Percentiles rank a stretch among this genome's conserved stretches.
phyloP scores from a whole-genome alignment of 129 eudicot species.

The Lactuca sativa region DNA sequence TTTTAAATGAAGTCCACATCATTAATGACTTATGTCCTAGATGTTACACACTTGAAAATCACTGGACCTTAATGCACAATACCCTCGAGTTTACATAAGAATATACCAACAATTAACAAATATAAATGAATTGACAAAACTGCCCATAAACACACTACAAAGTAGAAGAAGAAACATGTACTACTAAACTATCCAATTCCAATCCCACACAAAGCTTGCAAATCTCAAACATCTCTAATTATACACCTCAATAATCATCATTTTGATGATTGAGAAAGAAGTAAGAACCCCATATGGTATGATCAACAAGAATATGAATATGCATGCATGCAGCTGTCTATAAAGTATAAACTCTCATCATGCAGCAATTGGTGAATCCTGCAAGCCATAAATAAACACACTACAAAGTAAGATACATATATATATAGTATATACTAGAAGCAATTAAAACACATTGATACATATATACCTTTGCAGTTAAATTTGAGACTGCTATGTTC shows the following conservation, averaged over 20 bases:
- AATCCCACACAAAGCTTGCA: slow-evolving; percentile 27
- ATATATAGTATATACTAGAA: too few relatives aligned
- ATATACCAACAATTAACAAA: slow-evolving; percentile 35
- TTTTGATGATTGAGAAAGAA: slow-evolving; percentile 15
- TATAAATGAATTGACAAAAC: slow-evolving; percentile 38
- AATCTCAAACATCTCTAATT: slow-evolving; percentile 26
- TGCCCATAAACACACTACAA: slow-evolving; percentile 26
- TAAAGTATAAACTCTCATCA: slow-evolving; percentile 30
- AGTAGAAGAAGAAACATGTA: slow-evolving; percentile 3
- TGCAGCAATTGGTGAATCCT: slow-evolving; percentile 80
- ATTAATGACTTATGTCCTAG: slow-evolving; percentile 1
- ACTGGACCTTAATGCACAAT: slow-evolving; percentile 14
- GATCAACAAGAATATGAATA: slow-evolving; percentile 11
- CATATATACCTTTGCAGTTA: slow-evolving; percentile 70
- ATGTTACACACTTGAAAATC: slow-evolving; percentile 20
- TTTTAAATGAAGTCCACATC: slow-evolving; percentile 16
- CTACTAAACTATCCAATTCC: not conserved
- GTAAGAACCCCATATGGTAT: not conserved
- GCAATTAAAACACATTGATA: too few relatives aligned
- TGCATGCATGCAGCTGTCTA: slow-evolving; percentile 12
- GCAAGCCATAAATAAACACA: slow-evolving; percentile 23
- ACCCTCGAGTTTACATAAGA: slow-evolving; percentile 5
- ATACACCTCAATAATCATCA: slow-evolving; percentile 30
- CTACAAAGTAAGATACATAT: too few relatives aligned
- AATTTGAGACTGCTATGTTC: slow-evolving; percentile 79